Percentiles rank a stretch among this genome's conserved stretches.
phyloP scores from a whole-genome alignment of 148 eudicot genomes.

The Talinum fruticosum region DNA sequence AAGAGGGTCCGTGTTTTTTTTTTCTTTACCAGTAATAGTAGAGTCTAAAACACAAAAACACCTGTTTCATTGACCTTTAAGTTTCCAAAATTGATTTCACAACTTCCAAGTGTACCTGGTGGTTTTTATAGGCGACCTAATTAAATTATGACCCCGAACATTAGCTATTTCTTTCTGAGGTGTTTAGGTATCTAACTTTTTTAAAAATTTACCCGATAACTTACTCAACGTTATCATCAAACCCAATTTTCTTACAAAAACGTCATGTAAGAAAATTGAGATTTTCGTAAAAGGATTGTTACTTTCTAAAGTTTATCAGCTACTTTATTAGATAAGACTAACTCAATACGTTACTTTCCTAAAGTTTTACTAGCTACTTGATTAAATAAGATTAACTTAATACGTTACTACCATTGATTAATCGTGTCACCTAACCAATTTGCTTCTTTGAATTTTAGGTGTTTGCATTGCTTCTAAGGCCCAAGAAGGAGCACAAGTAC shows the following conservation, averaged over 20 bases:
- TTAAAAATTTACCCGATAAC: too few species aligned
- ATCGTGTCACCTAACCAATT: neutral
- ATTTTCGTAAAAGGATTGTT: neutral
- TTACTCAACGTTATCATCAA: too few species aligned
- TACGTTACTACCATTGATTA: neutral
- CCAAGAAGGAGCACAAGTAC: slow-evolving; percentile 38
- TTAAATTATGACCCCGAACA: too few species aligned
- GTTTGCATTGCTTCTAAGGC: slow-evolving; percentile 49
- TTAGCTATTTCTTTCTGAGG: too few species aligned
- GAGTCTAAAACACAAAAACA: neutral
- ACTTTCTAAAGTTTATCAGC: neutral
- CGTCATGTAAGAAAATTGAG: too few species aligned
- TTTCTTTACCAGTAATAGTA: neutral
- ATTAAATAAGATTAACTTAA: neutral
- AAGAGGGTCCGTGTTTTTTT: neutral
- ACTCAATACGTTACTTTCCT: neutral
- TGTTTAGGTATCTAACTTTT: too few species aligned
- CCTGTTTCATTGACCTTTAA: neutral
- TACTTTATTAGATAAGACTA: neutral
- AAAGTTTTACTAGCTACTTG: neutral
- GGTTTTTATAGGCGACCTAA: neutral
- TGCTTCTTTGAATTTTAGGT: slow-evolving; percentile 28
- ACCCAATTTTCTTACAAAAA: too few species aligned
- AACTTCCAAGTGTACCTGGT: neutral
- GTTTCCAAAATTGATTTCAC: neutral